These are phyloP conservation scores for Penicillium frequentans DNA, from an alignment of 2,329 filamentous ascomycete species.

Conservation along the genomic window DNA sequence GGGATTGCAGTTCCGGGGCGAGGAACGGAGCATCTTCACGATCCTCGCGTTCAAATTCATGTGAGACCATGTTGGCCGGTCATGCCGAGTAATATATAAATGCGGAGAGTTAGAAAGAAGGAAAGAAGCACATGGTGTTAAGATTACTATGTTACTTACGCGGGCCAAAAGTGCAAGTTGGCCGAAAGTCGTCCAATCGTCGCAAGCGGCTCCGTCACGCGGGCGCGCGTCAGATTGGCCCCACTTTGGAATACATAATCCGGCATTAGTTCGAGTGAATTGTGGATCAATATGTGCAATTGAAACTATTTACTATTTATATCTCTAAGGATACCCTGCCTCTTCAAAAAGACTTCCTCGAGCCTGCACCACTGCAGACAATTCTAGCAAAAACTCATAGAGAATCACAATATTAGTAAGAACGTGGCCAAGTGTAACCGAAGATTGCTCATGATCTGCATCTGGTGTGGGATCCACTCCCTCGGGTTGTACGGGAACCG, in stretches of 20 bases:
- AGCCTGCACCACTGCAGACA: slow-evolving; percentile 73
- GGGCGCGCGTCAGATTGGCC: background rate
- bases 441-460: slow-evolving; percentile 35
- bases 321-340: slow-evolving; percentile 55
- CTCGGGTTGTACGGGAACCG: background rate
- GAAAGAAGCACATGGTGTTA: slow-evolving; percentile 2
- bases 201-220: slow-evolving; percentile 18
- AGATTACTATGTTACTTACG: background rate
- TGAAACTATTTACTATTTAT: too few species aligned
- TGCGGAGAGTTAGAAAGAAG: background rate
- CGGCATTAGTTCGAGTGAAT: background rate
- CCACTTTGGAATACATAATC: background rate
- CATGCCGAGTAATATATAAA: slow-evolving; percentile 19
- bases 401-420: slow-evolving; percentile 77
- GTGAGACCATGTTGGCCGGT: slow-evolving; percentile 23
- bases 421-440: slow-evolving; percentile 72
- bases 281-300: background rate
- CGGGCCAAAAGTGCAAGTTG: slow-evolving; percentile 4
- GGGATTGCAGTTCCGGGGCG: slow-evolving; percentile 8
- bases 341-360: slow-evolving; percentile 75
- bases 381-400: slow-evolving; percentile 76
- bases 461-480: slow-evolving; percentile 15
- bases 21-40: slow-evolving; percentile 38
- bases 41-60: slow-evolving; percentile 31
- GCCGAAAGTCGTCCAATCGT: slow-evolving; percentile 15